Conservation (phyloP, 2,329 filamentous ascomycete genomes). For the Triangularia verruculosa region DNA sequence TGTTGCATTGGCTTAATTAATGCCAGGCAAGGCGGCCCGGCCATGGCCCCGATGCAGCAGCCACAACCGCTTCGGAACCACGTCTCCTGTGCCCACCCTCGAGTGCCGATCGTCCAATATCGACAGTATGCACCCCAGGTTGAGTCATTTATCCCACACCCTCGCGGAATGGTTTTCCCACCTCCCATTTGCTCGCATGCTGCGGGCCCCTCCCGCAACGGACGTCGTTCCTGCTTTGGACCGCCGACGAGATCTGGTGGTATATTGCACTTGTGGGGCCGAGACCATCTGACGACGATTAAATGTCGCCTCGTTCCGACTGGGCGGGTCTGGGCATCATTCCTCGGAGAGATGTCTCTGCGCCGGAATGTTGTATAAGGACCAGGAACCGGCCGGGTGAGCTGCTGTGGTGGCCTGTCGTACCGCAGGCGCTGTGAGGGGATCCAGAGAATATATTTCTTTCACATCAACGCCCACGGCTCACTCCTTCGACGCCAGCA, state of each 20-base stretch:
- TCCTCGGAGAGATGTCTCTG: background rate
- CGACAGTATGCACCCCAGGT: slow-evolving; percentile 18
- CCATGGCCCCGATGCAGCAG: slow-evolving; percentile 12
- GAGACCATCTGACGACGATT: background rate
- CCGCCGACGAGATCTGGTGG: slow-evolving; percentile 3
- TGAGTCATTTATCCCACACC: slow-evolving; percentile 30
- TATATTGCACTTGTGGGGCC: slow-evolving; percentile 19
- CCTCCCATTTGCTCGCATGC: slow-evolving; percentile 1
- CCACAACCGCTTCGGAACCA: slow-evolving; percentile 18
- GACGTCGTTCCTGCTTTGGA: slow-evolving; percentile 15
- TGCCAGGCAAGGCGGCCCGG: slow-evolving; percentile 29
- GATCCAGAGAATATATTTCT: background rate
- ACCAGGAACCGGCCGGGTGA: background rate
- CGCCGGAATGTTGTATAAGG: slow-evolving; percentile 15
- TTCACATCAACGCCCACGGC: background rate
- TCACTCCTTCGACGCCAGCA: background rate
- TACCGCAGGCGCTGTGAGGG: slow-evolving; percentile 4
- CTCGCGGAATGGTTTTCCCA: slow-evolving; percentile 19
- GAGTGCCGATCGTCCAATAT: slow-evolving; percentile 20
- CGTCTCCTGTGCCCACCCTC: background rate
- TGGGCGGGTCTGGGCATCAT: slow-evolving; percentile 16
- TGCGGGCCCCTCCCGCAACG: slow-evolving; percentile 13
- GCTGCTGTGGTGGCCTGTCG: background rate
- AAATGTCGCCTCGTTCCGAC: slow-evolving; percentile 19
- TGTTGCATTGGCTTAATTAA: slow-evolving; percentile 24